Percentiles rank a stretch among this genome's conserved stretches.
Evolutionary conservation across 495 filamentous ascomycete genomes (phyloP).

Genomic region (Penicillium paxilli): DNA sequence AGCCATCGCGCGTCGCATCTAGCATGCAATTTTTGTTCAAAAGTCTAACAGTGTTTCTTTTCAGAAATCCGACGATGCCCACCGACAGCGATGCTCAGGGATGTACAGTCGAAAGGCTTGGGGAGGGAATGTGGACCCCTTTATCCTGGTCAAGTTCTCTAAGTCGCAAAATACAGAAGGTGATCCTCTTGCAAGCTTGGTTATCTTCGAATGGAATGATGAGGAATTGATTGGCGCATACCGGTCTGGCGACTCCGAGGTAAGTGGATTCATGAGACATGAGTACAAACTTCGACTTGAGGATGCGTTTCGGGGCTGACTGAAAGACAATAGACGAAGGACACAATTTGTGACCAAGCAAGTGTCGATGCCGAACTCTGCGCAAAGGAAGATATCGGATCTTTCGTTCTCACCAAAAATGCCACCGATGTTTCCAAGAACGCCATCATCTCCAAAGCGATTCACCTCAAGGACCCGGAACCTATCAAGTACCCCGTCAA

Average conservation of each 20-base stretch:
- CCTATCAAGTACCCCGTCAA: conserved; percentile 79
- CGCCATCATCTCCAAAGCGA: conserved; percentile 71
- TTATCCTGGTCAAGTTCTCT: conserved; percentile 81
- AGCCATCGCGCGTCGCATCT: conserved; percentile 19
- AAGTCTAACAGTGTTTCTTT: background rate
- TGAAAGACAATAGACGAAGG: conserved; percentile 45
- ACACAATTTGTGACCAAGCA: conserved; percentile 73
- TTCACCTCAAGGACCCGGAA: conserved; percentile 74
- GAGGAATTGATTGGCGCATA: conserved; percentile 69
- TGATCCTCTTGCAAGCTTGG: conserved; percentile 77
- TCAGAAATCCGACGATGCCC: conserved; percentile 72
- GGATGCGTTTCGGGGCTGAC: conserved; percentile 16
- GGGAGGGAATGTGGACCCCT: conserved; percentile 87
- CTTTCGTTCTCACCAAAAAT: conserved; percentile 78
- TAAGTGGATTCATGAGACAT: conserved; percentile 11
- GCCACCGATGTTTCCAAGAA: conserved; percentile 66
- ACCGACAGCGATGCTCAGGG: conserved; percentile 87
- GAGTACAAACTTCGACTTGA: background rate
- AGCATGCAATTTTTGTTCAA: background rate
- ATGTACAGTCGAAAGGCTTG: conserved; percentile 93
- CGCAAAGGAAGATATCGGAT: conserved; percentile 70
- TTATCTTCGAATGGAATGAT: conserved; percentile 95
- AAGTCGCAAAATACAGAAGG: conserved; percentile 55
- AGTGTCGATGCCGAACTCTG: conserved; percentile 69
- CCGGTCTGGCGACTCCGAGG: conserved; percentile 33